Conservation (phyloP, 805 yeast species). For the Tetrapisispora nanseiensis region DNA sequence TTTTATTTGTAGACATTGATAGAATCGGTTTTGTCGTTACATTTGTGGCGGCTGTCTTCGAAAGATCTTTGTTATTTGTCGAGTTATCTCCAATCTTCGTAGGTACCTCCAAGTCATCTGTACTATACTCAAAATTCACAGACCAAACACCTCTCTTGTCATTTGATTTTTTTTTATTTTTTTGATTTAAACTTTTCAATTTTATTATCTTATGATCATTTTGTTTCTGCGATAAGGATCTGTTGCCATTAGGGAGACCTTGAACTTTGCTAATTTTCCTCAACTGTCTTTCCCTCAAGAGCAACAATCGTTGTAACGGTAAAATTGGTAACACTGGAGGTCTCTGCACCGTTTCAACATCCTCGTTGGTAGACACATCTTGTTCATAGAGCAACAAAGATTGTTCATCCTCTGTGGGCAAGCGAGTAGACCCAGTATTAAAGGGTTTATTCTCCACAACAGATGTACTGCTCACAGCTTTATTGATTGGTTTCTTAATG, state of each 20-base stretch:
- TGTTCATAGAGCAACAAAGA: not conserved
- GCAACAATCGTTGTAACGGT: conserved; percentile 24
- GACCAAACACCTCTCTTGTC: conserved; percentile 21
- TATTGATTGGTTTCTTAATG: conserved; percentile 11
- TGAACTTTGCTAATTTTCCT: not conserved
- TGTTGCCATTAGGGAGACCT: no score
- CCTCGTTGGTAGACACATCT: not conserved
- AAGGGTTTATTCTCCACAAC: no score
- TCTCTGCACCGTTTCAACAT: conserved; percentile 7
- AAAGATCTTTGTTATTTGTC: no score
- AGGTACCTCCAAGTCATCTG: conserved; percentile 6
- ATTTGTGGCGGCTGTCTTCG: no score
- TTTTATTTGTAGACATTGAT: not conserved
- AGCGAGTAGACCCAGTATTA: no score
- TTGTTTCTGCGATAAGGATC: no score
- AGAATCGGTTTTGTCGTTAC: not conserved
- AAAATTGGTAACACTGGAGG: conserved; percentile 27
- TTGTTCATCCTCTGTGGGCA: not conserved
- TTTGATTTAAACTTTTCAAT: not conserved
- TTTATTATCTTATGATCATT: no score
- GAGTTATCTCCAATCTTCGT: not conserved
- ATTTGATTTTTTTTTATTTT: not conserved
- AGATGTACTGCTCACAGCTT: not conserved
- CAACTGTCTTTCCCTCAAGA: conserved; percentile 22
- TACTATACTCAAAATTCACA: conserved; percentile 24